Base-by-base conservation (phyloP, 768 basidiomycete genomes). In the Tephrocybe rancida region DNA sequence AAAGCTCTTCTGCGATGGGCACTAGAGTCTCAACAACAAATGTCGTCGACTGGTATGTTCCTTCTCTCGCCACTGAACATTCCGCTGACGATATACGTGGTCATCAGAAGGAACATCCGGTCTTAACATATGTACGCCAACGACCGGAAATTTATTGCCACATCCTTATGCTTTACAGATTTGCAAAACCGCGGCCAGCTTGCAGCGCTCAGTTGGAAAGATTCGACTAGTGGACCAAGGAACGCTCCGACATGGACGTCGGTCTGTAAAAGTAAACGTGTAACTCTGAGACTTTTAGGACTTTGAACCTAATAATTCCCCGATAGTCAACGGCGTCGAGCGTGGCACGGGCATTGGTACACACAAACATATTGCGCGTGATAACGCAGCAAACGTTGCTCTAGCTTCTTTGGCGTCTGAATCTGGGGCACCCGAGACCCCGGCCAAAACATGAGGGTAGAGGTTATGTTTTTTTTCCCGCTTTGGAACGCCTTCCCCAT, bases 171-270 rank as follows among this genome's bases (percentile, higher is more conserved):
- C 34, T 39, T 30, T 26, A 18, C 35, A 87, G 87, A 84, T 66
- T 71, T 89, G 22, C 84, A 86, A 63, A 68, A 67, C n/a, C 68
- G 64, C 35, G 70, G 72, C 13, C 68, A 69, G 29, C 62, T 73
- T 30, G 52, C 77, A 16, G 61, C 78, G 25, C 73, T 88, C 25
- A 83, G 76, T 59, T 89, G 85, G 84, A 62, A 72, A 19, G 82
- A 86, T 42, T 72, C 69, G 0, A 63, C 60, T 5, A 66, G 65
- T 9, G 85, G 84, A 0, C 72, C 73, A 0, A 67, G 66, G 11
- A 74, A 84, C 49, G 68, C 65, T 3, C 79, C 77, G 5, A 61
- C 66, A 34, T 88, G 86, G 86, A 85, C 73, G 1, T 77, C 72
- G 2, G 58, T 77, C 5, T 88, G 86, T 67, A 86, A 83, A 75